Conservation (phyloP, 768 basidiomycete genomes). For the Kwoniella mangroviensis region DNA sequence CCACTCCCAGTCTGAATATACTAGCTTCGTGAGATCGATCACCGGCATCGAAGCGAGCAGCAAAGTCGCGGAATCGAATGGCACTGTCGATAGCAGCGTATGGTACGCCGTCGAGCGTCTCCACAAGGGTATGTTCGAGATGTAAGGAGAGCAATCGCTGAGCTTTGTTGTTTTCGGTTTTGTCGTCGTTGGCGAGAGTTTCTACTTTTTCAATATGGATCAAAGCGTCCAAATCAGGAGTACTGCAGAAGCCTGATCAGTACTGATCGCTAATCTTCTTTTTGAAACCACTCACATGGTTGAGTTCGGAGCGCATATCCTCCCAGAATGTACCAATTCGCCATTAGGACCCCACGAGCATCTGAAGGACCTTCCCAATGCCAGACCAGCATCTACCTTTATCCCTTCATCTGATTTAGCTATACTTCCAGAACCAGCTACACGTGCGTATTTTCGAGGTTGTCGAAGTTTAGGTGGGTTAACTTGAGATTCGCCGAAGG, state of each 20-base stretch:
- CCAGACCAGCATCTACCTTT: conserved; percentile 78
- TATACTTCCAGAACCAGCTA: conserved; percentile 66
- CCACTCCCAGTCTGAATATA: conserved; percentile 84
- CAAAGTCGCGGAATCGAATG: conserved; percentile 79
- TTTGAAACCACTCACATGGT: conserved; percentile 60
- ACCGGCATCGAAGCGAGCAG: conserved; percentile 69
- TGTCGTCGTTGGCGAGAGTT: conserved; percentile 37
- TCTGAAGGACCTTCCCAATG: conserved; percentile 83
- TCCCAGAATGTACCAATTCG: conserved; percentile 74
- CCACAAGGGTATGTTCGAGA: conserved; percentile 72
- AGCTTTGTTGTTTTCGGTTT: conserved; percentile 59
- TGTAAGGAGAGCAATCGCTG: conserved; percentile 76
- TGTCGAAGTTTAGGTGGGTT: conserved; percentile 72
- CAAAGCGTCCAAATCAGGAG: conserved; percentile 29
- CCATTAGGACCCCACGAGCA: conserved; percentile 89
- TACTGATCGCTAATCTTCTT: background rate
- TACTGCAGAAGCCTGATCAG: conserved; percentile 20
- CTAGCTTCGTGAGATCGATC: conserved; percentile 76
- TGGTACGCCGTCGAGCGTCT: conserved; percentile 63
- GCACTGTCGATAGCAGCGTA: conserved; percentile 65
- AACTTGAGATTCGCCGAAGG: conserved; percentile 66
- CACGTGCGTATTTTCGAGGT: conserved; percentile 78
- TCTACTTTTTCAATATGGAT: conserved; percentile 50
- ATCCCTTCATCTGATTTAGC: conserved; percentile 69
- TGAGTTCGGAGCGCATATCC: conserved; percentile 58